These are phyloP conservation scores for Aquilaria malaccensis DNA, from an alignment of 345 rosid species.

Conservation along the genomic window DNA sequence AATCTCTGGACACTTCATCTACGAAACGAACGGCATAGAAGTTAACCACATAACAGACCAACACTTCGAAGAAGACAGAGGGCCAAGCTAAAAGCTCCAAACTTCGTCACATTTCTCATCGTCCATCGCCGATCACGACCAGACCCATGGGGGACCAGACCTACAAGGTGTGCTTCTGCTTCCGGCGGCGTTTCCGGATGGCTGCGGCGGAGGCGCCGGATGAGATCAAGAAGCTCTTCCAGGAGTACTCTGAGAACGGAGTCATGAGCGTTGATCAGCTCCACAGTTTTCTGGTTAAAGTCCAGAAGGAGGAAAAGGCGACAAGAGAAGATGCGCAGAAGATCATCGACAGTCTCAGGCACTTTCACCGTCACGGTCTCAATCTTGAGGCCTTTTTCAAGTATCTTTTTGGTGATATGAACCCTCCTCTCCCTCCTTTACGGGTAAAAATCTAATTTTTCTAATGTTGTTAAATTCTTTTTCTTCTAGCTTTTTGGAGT, in stretches of 20 bases:
- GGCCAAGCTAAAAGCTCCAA: no score
- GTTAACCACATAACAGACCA: no score
- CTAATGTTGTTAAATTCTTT: background rate
- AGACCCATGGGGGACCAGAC: conserved; percentile 58
- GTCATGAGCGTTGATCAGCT: conserved; percentile 45
- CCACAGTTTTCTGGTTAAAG: conserved; percentile 49
- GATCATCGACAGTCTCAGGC: conserved; percentile 33
- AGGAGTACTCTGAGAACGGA: conserved; percentile 50
- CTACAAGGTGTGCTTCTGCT: conserved; percentile 15
- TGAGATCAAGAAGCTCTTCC: conserved; percentile 48
- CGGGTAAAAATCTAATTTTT: conserved; percentile 26
- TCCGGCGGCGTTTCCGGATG: conserved; percentile 39
- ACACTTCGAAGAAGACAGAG: no score
- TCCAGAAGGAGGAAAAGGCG: conserved; percentile 45
- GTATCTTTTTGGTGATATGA: conserved; percentile 42
- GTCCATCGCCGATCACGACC: background rate
- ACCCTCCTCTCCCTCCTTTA: conserved; percentile 40
- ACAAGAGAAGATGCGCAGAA: conserved; percentile 56
- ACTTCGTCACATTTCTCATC: no score
- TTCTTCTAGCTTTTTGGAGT: background rate
- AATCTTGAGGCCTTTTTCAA: conserved; percentile 56
- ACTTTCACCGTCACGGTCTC: conserved; percentile 46
- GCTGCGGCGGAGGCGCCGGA: conserved; percentile 53
- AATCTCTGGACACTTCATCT: no score
- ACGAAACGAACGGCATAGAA: no score